Conservation (phyloP, 1,284 basidiomycete genomes). For the Cutaneotrichosporon sp. region DNA sequence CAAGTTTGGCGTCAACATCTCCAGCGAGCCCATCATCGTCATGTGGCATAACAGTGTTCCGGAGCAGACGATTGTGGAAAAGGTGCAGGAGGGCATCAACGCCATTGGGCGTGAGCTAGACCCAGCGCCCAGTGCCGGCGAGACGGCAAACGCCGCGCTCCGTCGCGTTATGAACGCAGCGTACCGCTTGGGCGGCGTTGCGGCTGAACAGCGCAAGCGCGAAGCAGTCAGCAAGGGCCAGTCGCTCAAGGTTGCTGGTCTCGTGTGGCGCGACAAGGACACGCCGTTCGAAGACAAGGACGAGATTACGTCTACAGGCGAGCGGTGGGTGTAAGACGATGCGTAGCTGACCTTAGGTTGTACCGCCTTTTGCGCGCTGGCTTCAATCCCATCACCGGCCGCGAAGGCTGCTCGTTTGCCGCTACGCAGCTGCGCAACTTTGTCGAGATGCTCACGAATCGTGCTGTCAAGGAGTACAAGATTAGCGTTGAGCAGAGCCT, state of each 20-base stretch:
- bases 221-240: conserved; percentile 9
- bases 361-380: conserved; percentile 17
- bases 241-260: conserved; percentile 26
- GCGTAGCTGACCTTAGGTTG: conserved; percentile 1
- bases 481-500: conserved; percentile 29
- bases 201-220: conserved; percentile 25
- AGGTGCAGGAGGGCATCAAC: conserved; percentile 21
- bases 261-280: conserved; percentile 9
- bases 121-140: conserved; percentile 12
- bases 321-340: conserved; percentile 20
- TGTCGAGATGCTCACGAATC: conserved; percentile 18
- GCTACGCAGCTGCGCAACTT: conserved; percentile 25
- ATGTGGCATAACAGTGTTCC: conserved; percentile 33
- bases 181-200: conserved; percentile 29
- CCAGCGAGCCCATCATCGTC: conserved; percentile 29
- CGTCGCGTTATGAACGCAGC: conserved; percentile 18
- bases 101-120: conserved; percentile 19
- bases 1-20: conserved; percentile 22
- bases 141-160: conserved; percentile 19
- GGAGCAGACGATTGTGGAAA: conserved; percentile 15
- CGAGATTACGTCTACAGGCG: conserved; percentile 18
- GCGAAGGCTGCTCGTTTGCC: conserved; percentile 11
- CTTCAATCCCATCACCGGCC: conserved; percentile 14
- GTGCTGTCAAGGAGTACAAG: conserved; percentile 21
- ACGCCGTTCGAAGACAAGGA: not conserved